Evolutionary conservation across 176 grass and related monocot genomes (phyloP), one percentile per base, ranked within the genome.

Genomic region (Aegilops tauschii): DNA sequence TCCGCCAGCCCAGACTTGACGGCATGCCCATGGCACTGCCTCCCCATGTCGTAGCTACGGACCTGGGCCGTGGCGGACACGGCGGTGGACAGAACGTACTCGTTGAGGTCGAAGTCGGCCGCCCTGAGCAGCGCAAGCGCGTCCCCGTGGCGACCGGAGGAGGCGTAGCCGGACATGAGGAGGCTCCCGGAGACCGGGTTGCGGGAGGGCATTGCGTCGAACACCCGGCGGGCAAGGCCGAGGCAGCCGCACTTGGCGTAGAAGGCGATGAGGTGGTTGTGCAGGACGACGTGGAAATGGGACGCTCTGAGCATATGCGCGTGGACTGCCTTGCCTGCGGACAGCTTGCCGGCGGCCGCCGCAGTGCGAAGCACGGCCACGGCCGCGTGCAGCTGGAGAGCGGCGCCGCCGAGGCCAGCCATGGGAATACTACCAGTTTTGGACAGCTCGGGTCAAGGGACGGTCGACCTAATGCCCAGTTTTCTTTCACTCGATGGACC

Each of bases 161-260:
- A 89, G 35, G 91, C 83, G 21, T 97, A 92, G 40, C 76, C 88
- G 13, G 90, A 80, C 92, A 97, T 90, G 77, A 94, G 87, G 25
- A 85, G 80, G 36, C 90, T 92, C 71, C 54, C 77, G 7, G 92
- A 94, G 3, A 90, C 94, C 9, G 76, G 56, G 30, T 94, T 97
- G 76, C 88, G 83, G 21, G 59, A 79, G 16, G 90, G 88, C 90
- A 92, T 94, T 83, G 61, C 88, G 34, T 97, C 92, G 50, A 97
- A 97, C 58, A 94, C 56, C 10, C 65, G 71, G 69, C 69, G 90
- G 9, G 94, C 92, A 5, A 86, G 42, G 9, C 29, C 32, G 18
- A 94, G 31, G 32, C 42, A 80, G 82, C 84, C 87, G 67, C 90
- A 94, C 79, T 82, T 92, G 4, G 42, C 76, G n/a, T 92, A 97